A percentile compares a stretch with the other conserved stretches of the same genome.
phyloP scores from a whole-genome alignment of 768 basidiomycete species.

The Amanita thiersii region DNA sequence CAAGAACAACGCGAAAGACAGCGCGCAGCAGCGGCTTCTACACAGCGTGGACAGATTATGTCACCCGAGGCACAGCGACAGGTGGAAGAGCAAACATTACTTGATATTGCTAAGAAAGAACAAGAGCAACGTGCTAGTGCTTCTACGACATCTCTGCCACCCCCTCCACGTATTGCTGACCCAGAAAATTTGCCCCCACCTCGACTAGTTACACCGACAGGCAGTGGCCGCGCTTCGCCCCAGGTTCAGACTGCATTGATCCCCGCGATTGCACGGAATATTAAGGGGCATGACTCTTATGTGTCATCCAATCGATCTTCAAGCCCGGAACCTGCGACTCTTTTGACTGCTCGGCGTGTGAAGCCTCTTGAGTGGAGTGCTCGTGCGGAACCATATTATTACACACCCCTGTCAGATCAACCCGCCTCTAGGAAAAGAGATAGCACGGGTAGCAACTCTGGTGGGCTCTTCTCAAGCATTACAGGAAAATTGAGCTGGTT shows the following conservation, averaged over 20 bases:
- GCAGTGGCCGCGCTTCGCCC: neutral
- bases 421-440: constrained; percentile 11
- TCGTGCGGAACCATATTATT: constrained; percentile 16
- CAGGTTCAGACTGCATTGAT: constrained; percentile 5
- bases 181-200: constrained; percentile 18
- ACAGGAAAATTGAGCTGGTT: constrained; percentile 57
- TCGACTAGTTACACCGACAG: constrained; percentile 8
- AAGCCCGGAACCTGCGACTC: constrained; percentile 33
- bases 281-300: constrained; percentile 13
- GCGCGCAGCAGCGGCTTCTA: constrained; percentile 16
- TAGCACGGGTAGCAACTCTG: constrained; percentile 12
- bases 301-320: constrained; percentile 24
- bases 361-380: constrained; percentile 29
- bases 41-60: constrained; percentile 24
- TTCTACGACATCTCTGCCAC: constrained; percentile 21
- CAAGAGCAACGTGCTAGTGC: constrained; percentile 22
- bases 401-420: constrained; percentile 10
- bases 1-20: constrained; percentile 15
- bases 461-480: constrained; percentile 33
- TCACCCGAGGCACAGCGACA: constrained; percentile 28
- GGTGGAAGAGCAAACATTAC: constrained; percentile 26
- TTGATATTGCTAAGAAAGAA: constrained; percentile 18
- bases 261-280: constrained; percentile 12
- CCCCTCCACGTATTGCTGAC: constrained; percentile 27
- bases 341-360: constrained; percentile 47